Conservation (phyloP, 2,329 filamentous ascomycete genomes). For the Penicillium palitans region DNA sequence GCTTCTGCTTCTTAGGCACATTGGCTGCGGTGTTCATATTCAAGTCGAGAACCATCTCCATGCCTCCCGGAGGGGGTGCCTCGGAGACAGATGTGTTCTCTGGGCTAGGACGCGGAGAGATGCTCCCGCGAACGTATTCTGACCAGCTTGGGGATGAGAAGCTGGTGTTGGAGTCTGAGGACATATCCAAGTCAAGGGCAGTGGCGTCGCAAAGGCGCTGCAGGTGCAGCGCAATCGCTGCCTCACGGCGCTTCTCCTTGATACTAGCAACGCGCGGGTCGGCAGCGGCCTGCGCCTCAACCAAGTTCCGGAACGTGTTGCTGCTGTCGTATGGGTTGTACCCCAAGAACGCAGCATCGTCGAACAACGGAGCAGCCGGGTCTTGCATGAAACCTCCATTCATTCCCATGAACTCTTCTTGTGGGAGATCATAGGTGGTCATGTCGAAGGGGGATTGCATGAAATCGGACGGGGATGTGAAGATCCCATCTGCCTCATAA, state of each 20-base stretch:
- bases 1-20: conserved; percentile 45
- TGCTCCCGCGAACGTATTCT: conserved; percentile 30
- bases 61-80: conserved; percentile 25
- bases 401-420: conserved; percentile 20
- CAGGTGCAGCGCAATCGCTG: conserved; percentile 44
- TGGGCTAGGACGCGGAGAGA: conserved; percentile 28
- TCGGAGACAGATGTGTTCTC: conserved; percentile 16
- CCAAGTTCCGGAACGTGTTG: conserved; percentile 32
- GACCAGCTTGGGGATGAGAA: conserved; percentile 37
- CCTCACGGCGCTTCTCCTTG: conserved; percentile 46
- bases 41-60: conserved; percentile 45
- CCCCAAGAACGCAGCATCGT: conserved; percentile 15
- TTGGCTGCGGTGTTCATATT: conserved; percentile 47
- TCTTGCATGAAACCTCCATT: conserved; percentile 20
- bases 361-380: conserved; percentile 16
- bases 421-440: conserved; percentile 23
- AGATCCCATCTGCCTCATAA: conserved; percentile 28
- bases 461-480: conserved; percentile 21
- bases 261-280: conserved; percentile 36
- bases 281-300: conserved; percentile 41
- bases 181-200: conserved; percentile 28
- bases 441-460: conserved; percentile 28
- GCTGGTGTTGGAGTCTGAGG: conserved; percentile 32
- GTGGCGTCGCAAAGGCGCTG: conserved; percentile 39
- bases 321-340: conserved; percentile 20